Evolutionary conservation across 2,329 filamentous ascomycete genomes (phyloP).

Genomic region (Fusarium subglutinans): DNA sequence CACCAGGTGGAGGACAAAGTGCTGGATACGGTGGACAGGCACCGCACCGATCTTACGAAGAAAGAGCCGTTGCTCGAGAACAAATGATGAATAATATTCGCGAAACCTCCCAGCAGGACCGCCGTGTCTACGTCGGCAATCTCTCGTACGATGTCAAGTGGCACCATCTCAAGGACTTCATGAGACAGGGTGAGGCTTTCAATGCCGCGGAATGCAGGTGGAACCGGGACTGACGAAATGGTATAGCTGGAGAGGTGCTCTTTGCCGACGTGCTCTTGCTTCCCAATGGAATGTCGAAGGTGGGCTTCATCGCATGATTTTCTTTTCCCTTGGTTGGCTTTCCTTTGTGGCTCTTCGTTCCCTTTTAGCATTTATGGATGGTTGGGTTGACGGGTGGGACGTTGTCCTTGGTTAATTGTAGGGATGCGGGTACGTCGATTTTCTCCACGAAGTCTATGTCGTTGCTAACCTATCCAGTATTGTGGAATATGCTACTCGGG

Average conservation of each 20-base stretch:
- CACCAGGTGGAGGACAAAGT: conserved; percentile 75
- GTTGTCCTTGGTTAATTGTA: conserved; percentile 88
- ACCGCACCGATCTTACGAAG: conserved; percentile 82
- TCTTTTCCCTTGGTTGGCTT: conserved; percentile 76
- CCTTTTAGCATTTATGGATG: conserved; percentile 79
- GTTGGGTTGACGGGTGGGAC: conserved; percentile 99
- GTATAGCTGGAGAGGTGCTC: conserved; percentile 94
- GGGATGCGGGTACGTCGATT: conserved; percentile 94
- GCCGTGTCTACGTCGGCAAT: conserved; percentile 99
- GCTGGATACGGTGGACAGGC: conserved; percentile 67
- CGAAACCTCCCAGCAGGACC: conserved; percentile 97
- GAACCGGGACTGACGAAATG: conserved; percentile 52
- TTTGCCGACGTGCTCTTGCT: conserved; percentile 99
- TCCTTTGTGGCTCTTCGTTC: conserved; percentile 74
- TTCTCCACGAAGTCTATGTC: not conserved
- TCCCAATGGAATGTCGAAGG: conserved; percentile 99
- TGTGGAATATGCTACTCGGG: conserved; percentile 99
- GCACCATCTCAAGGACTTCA: conserved; percentile 99
- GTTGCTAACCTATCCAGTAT: conserved; percentile 71
- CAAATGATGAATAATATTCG: conserved; percentile 96
- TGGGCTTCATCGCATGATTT: conserved; percentile 93
- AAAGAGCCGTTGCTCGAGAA: conserved; percentile 84
- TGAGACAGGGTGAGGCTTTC: conserved; percentile 88
- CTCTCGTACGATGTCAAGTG: conserved; percentile 99
- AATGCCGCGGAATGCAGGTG: conserved; percentile 39